These are phyloP conservation scores for Primulina huaijiensis DNA, from an alignment of 257 asterid species.

Conservation along the genomic window DNA sequence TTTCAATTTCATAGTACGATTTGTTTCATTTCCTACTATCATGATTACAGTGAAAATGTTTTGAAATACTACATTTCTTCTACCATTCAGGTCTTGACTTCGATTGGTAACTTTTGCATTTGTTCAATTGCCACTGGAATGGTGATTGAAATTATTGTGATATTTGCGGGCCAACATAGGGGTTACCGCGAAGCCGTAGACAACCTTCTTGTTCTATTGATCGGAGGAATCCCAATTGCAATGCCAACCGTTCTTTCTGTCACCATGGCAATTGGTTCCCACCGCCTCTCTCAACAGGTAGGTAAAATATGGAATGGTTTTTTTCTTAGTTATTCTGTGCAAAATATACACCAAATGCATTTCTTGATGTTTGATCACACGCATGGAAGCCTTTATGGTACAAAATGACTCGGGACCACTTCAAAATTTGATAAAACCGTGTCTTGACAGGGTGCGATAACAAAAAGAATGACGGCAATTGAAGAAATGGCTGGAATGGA, in stretches of 20 bases:
- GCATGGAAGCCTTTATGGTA: background rate
- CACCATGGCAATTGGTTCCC: conserved; percentile 85
- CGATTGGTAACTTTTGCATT: conserved; percentile 84
- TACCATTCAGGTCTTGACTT: conserved; percentile 56
- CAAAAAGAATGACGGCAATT: conserved; percentile 85
- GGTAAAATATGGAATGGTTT: background rate
- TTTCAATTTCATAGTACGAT: background rate
- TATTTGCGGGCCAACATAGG: conserved; percentile 55
- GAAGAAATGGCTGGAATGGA: conserved; percentile 95
- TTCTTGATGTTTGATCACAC: background rate
- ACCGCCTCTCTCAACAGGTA: conserved; percentile 60
- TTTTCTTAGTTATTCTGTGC: background rate
- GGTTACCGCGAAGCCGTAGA: conserved; percentile 55
- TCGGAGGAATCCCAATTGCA: conserved; percentile 82
- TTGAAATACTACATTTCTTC: background rate
- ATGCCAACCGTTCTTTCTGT: conserved; percentile 83
- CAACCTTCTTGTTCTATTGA: conserved; percentile 63
- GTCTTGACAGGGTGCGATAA: conserved; percentile 56
- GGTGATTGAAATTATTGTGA: conserved; percentile 57
- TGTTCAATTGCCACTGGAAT: conserved; percentile 68
- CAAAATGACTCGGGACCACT: background rate
- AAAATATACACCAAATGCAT: background rate
- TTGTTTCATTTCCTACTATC: background rate
- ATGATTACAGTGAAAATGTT: background rate
- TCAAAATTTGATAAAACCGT: background rate